Evolutionary conservation across 768 basidiomycete genomes (phyloP), one percentile per base, ranked within the genome.

Genomic region (Mycena pura): DNA sequence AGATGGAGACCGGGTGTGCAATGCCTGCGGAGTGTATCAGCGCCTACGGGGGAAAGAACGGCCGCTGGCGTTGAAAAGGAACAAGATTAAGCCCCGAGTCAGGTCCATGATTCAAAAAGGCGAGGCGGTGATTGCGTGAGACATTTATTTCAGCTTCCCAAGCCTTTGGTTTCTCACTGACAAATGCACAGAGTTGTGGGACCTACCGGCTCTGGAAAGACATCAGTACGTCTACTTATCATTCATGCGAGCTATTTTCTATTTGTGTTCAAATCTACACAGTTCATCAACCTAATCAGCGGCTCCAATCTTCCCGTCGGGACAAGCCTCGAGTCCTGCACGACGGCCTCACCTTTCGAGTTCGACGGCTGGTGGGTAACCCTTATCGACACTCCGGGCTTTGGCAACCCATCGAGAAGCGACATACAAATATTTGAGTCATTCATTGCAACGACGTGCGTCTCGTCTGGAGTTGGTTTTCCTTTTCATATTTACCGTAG

Each of bases 381-480:
- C 0, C 68, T 88, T 17, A 79, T 88, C 44, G 86, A 87, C 63
- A 87, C 86, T 0, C 86, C 86, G 0, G 86, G 86, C 6, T 87
- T 86, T 56, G 86, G 86, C 61, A 84, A 86, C 65, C 82, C 84
- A 3, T 75, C 70, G 3, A 75, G 73, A 46, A 81, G 76, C 44
- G 84, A 85, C 50, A 75, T 79, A 0, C 81, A 81, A 15, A 71
- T 86, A 14, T 70, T 85, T 25, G 80, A 84, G 58, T 27, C 79
- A 44, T 78, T 75, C 59, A 69, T 81, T 38, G 67, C 74, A 6
- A 68, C 68, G 14, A 66, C 74, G 78, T 79, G 60, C 57, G 76
- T 55, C 34, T 10, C 21, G 17, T 36, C 0, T 38, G 7, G 45
- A 13, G n/a, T n/a, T n/a, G n/a, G n/a, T n/a, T n/a, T n/a, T n/a